Evolutionary conservation across 805 yeast species (phyloP).

Genomic region (Komagataella ulmi): DNA sequence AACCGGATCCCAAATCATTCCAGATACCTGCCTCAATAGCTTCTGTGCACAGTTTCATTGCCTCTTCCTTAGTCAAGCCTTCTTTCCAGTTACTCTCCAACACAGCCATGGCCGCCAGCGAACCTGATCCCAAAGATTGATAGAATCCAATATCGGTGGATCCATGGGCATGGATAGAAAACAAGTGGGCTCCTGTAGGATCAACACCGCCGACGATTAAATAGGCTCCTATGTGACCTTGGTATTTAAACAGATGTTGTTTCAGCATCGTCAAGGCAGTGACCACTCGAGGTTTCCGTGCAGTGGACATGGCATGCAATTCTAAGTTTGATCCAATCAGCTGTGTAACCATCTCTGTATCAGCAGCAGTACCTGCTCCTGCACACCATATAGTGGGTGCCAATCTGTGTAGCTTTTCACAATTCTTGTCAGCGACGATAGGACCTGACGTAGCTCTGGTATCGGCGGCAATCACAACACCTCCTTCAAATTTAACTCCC

Average conservation of each 20-base stretch:
- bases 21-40: slow-evolving; percentile 97
- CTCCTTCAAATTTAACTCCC: slow-evolving; percentile 85
- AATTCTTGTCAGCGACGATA: slow-evolving; percentile 95
- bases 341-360: slow-evolving; percentile 95
- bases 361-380: slow-evolving; percentile 99
- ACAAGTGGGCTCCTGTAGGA: slow-evolving; percentile 89
- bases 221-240: slow-evolving; percentile 96
- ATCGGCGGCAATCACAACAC: slow-evolving; percentile 97
- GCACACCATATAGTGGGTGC: slow-evolving; percentile 97
- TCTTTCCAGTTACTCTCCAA: slow-evolving; percentile 80
- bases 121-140: slow-evolving; percentile 90
- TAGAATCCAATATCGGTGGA: slow-evolving; percentile 94
- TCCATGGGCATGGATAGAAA: slow-evolving; percentile 95
- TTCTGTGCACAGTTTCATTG: slow-evolving; percentile 79
- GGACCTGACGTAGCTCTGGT: slow-evolving; percentile 96
- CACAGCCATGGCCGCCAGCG: slow-evolving; percentile 97
- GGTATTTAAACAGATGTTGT: slow-evolving; percentile 93
- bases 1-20: slow-evolving; percentile 98
- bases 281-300: slow-evolving; percentile 84
- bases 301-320: slow-evolving; percentile 72
- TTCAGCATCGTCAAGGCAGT: slow-evolving; percentile 87
- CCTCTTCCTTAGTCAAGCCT: slow-evolving; percentile 73
- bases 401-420: slow-evolving; percentile 85
- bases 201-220: slow-evolving; percentile 96
- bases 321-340: slow-evolving; percentile 84